Conservation (phyloP, 768 basidiomycete genomes). For the Rickenella mellea region DNA sequence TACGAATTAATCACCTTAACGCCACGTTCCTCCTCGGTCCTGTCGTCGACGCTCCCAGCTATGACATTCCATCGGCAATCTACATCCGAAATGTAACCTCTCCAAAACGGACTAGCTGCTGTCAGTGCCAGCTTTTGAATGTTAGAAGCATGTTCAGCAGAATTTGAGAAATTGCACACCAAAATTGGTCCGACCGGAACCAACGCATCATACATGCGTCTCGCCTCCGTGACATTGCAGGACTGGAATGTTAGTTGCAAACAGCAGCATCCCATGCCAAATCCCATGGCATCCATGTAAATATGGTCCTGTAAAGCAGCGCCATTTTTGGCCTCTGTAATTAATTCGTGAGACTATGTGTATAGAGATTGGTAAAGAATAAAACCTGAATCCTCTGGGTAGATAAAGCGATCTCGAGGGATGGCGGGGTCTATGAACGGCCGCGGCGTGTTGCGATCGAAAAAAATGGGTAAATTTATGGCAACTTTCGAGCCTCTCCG, state of each 20-base stretch:
- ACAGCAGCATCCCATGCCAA: constrained; percentile 99
- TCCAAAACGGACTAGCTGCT: constrained; percentile 90
- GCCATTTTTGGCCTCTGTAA: constrained; percentile 76
- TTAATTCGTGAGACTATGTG: constrained; percentile 6
- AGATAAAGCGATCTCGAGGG: constrained; percentile 76
- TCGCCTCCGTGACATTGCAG: constrained; percentile 86
- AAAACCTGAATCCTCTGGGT: constrained; percentile 74
- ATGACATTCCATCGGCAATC: constrained; percentile 99
- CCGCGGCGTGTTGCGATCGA: constrained; percentile 77
- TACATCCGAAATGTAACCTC: constrained; percentile 91
- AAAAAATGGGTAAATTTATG: constrained; percentile 89
- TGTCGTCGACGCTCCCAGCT: constrained; percentile 95
- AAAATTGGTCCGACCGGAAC: constrained; percentile 93
- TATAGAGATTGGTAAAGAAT: constrained; percentile 7
- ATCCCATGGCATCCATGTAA: constrained; percentile 99
- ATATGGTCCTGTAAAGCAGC: constrained; percentile 87
- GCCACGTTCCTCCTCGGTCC: constrained; percentile 92
- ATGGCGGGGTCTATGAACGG: constrained; percentile 93
- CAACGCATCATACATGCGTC: constrained; percentile 91
- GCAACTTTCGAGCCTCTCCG: constrained; percentile 89
- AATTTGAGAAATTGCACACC: constrained; percentile 48
- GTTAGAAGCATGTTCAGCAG: constrained; percentile 2
- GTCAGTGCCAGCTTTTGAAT: constrained; percentile 73
- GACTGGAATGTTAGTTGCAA: constrained; percentile 97
- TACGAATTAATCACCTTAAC: constrained; percentile 44